Base-by-base conservation (phyloP, 140 eudicot genomes). In the Senecio squalidus region DNA sequence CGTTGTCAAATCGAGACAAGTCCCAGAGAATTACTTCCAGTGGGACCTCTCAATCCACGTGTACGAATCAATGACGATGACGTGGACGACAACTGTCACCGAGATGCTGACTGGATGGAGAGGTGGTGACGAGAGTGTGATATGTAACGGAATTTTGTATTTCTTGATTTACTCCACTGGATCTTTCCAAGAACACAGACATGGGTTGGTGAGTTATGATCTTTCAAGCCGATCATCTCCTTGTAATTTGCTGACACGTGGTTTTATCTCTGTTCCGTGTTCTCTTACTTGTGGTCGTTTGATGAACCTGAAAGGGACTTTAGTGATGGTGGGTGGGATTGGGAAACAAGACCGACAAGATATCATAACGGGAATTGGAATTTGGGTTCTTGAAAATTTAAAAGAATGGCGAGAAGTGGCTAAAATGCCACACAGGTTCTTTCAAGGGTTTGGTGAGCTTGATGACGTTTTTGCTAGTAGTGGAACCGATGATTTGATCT, bases 401-500 rank as follows among this genome's bases (percentile, higher is more conserved):
- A 86, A 77, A 27, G 88, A 74, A 58, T 91, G 98, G 98, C 80
- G 58, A 60, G 98, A 91, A 64, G 80, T 77, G 25, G 82, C 77
- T 5, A 74, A 91, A 17, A 86, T 91, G 96, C 98, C 98, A 4
- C 98, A 83, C 29, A 73, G 66, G 66, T 81, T 59, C 51, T 83
- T 86, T 44, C 98, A 86, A 72, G 98, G 98, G 36, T 91, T 91
- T 44, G 96, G 98, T 1, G 98, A 86, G 75, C 70, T 91, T 26
- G 98, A 91, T 57, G 98, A 91, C 72, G 96, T 91, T 55, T 91
- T 86, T 70, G 92, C 98, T 1, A 79, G 98, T 49, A 86, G 98
- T 25, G 98, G 98, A 38, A 78, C 94, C 0, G 94, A 81, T 46
- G 94, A 83, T 11, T 68, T 91, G 55, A 71, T 91, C 38, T 91